These are phyloP conservation scores for Cucumis cinereus DNA, from an alignment of 306 rosid genomes.

Conservation along the genomic window DNA sequence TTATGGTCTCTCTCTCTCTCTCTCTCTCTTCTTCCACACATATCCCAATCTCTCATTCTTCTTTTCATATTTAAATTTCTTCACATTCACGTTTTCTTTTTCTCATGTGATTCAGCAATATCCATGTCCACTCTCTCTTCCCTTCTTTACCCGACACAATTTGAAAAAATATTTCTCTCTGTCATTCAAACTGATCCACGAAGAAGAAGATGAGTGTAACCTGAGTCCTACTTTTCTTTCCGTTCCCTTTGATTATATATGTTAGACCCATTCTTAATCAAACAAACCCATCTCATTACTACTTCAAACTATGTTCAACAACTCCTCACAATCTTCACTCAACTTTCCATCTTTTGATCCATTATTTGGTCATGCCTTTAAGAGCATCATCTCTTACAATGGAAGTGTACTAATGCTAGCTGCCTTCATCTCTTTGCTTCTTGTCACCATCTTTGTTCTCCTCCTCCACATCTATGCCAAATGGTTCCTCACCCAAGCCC, in stretches of 20 bases:
- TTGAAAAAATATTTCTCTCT: no score
- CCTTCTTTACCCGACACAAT: no score
- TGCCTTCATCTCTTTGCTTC: conserved; percentile 59
- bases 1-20: no score
- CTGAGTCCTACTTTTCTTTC: no score
- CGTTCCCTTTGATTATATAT: neutral
- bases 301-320: neutral
- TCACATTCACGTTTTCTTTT: conserved; percentile 3
- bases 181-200: no score
- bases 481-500: conserved; percentile 64
- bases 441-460: conserved; percentile 76
- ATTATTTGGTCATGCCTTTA: conserved; percentile 27
- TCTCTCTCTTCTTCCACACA: no score
- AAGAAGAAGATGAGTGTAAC: no score
- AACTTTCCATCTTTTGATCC: conserved; percentile 12
- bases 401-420: conserved; percentile 65
- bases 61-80: neutral
- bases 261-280: neutral
- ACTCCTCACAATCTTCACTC: conserved; percentile 8
- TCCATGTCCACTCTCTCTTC: neutral
- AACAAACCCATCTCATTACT: neutral
- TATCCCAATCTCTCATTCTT: neutral
- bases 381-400: conserved; percentile 52
- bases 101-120: neutral
- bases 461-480: conserved; percentile 82